Percentiles rank a stretch among this genome's conserved stretches.
Evolutionary conservation across 2,329 filamentous ascomycete species (phyloP).

Genomic region (Trichoderma atroviride): DNA sequence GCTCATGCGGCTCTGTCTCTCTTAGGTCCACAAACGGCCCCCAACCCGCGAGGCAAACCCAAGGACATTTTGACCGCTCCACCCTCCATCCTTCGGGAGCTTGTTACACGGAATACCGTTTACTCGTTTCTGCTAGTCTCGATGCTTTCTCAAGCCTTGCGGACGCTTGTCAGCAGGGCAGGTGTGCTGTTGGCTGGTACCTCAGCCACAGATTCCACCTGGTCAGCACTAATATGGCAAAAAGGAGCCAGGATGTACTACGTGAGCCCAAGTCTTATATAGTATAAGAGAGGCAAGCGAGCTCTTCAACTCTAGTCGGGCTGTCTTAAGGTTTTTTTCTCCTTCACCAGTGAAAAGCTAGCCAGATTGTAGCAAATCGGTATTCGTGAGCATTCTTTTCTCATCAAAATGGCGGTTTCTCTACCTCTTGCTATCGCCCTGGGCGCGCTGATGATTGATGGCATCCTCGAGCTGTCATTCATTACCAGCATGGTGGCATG

Average conservation of each 20-base stretch:
- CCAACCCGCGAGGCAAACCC: slow-evolving; percentile 2
- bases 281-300: background rate
- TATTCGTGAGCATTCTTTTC: background rate
- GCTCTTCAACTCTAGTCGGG: background rate
- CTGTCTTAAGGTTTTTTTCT: background rate
- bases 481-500: slow-evolving; percentile 36
- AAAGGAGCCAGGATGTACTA: background rate
- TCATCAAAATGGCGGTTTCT: slow-evolving; percentile 15
- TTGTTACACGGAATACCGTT: background rate
- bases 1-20: slow-evolving; percentile 9
- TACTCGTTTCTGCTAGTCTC: slow-evolving; percentile 3
- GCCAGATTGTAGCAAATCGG: background rate
- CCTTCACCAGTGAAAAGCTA: background rate
- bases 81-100: slow-evolving; percentile 5
- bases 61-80: background rate
- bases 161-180: slow-evolving; percentile 18
- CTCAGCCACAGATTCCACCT: slow-evolving; percentile 18
- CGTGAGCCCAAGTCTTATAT: background rate
- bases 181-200: background rate
- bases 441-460: slow-evolving; percentile 35
- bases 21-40: background rate
- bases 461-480: slow-evolving; percentile 36
- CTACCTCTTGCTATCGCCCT: slow-evolving; percentile 31
- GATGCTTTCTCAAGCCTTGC: background rate
- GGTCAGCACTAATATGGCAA: slow-evolving; percentile 20